phyloP scores from a whole-genome alignment of 768 basidiomycete species.

The Strobilomyces confusus region DNA sequence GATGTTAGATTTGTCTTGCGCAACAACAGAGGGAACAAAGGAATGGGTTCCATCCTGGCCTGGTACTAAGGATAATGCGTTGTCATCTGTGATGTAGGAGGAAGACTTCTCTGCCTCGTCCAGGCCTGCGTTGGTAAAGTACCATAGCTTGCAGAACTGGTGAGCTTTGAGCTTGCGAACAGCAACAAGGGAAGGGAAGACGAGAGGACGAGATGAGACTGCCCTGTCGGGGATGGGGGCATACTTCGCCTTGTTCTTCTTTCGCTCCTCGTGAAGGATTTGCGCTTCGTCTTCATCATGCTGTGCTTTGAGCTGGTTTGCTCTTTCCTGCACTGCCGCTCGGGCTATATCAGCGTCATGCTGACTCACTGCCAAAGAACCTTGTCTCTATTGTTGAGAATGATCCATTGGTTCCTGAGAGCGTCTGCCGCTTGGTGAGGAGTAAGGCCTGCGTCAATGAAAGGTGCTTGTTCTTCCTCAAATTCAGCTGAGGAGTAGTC shows the following conservation, averaged over 20 bases:
- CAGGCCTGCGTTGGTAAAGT: too few relatives aligned
- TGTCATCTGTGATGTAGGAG: too few relatives aligned
- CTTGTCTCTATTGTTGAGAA: neutral
- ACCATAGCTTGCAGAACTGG: neutral
- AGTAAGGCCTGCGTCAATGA: neutral
- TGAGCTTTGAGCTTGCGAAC: neutral
- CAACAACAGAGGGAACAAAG: too few relatives aligned
- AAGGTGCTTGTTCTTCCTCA: neutral
- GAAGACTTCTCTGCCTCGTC: too few relatives aligned
- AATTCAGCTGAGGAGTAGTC: neutral
- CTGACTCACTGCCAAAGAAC: too few relatives aligned
- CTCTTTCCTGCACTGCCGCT: neutral
- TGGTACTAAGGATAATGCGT: too few relatives aligned
- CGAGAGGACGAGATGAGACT: neutral
- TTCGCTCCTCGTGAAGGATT: neutral
- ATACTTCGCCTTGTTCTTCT: neutral
- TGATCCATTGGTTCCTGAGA: neutral
- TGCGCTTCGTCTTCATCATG: neutral
- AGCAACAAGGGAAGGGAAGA: neutral
- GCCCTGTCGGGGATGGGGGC: neutral
- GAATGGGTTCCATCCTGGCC: too few relatives aligned
- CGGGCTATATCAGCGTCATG: too few relatives aligned
- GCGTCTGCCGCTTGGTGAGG: neutral
- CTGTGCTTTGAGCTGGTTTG: neutral
- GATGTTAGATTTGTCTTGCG: too few relatives aligned